Percentiles rank a stretch among this genome's conserved stretches.
These are phyloP conservation scores for Botryosphaeria dothidea DNA, from an alignment of 2,329 filamentous ascomycete genomes.

Conservation along the genomic window DNA sequence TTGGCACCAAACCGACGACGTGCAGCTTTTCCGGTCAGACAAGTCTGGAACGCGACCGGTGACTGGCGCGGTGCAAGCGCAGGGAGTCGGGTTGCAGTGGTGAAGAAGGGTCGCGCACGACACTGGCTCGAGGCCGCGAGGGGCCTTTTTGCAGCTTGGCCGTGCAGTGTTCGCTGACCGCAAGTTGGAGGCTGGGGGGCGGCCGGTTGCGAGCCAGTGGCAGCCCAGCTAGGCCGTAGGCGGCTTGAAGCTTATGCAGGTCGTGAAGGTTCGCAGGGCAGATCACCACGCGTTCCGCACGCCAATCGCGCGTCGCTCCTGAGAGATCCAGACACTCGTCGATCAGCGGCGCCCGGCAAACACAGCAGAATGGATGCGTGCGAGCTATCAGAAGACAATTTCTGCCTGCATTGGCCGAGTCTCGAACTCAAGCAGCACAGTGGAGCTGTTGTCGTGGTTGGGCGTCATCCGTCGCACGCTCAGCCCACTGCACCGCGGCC, in stretches of 20 bases:
- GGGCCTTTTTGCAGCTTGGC: background rate
- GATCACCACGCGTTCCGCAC: background rate
- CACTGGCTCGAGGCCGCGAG: background rate
- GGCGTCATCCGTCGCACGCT: background rate
- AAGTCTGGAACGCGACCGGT: background rate
- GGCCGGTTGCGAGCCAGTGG: background rate
- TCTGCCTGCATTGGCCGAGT: background rate
- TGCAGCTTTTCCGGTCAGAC: constrained; percentile 8
- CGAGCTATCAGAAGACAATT: background rate
- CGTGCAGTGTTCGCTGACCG: background rate
- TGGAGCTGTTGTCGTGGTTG: background rate
- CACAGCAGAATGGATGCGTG: background rate
- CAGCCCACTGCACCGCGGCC: background rate
- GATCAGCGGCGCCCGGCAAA: background rate
- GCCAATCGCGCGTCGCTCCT: constrained; percentile 2
- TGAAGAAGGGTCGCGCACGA: background rate
- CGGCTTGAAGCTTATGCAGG: constrained; percentile 5
- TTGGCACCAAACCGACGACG: background rate
- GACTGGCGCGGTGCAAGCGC: background rate
- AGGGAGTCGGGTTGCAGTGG: background rate
- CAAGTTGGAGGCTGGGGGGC: background rate
- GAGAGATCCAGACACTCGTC: constrained; percentile 2
- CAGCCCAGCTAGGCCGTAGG: background rate
- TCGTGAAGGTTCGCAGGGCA: constrained; percentile 2
- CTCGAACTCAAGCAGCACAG: background rate